Percentiles rank a stretch among this genome's conserved stretches.
Evolutionary conservation across 345 rosid genomes (phyloP).

Genomic region (Ricinus communis): DNA sequence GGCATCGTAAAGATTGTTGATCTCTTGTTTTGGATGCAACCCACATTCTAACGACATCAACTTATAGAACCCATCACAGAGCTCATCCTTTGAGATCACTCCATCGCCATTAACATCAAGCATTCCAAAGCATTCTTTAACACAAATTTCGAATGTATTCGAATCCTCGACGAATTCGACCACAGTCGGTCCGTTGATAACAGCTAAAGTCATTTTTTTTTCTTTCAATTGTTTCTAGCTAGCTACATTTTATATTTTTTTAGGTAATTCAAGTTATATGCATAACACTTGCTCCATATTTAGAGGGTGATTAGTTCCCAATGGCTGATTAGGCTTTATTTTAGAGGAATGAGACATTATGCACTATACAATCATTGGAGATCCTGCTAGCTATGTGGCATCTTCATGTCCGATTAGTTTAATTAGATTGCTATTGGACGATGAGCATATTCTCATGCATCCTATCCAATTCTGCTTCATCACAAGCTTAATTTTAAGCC

Average conservation of each 20-base stretch:
- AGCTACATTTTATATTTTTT: no score
- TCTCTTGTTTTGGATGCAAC: conserved; percentile 17
- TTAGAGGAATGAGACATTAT: neutral
- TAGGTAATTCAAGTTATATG: neutral
- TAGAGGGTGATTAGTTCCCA: neutral
- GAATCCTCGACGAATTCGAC: conserved; percentile 35
- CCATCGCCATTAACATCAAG: conserved; percentile 46
- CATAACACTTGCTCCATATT: neutral
- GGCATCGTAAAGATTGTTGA: conserved; percentile 6
- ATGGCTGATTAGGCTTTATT: conserved; percentile 6
- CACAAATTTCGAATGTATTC: conserved; percentile 31
- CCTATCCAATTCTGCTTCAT: no score
- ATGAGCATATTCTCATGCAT: no score
- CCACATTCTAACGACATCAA: conserved; percentile 37
- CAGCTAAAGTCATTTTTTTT: conserved; percentile 34
- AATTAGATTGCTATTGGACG: neutral
- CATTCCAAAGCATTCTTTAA: conserved; percentile 32
- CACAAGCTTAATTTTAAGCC: no score
- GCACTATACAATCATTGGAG: neutral
- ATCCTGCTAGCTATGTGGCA: neutral
- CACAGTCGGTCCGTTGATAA: conserved; percentile 43
- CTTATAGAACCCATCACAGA: conserved; percentile 33
- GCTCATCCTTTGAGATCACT: conserved; percentile 30
- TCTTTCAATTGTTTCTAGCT: neutral
- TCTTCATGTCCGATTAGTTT: neutral